Evolutionary conservation across 2,329 filamentous ascomycete species (phyloP), one percentile per base, ranked within the genome.

Genomic region (Orbilia javanica): DNA sequence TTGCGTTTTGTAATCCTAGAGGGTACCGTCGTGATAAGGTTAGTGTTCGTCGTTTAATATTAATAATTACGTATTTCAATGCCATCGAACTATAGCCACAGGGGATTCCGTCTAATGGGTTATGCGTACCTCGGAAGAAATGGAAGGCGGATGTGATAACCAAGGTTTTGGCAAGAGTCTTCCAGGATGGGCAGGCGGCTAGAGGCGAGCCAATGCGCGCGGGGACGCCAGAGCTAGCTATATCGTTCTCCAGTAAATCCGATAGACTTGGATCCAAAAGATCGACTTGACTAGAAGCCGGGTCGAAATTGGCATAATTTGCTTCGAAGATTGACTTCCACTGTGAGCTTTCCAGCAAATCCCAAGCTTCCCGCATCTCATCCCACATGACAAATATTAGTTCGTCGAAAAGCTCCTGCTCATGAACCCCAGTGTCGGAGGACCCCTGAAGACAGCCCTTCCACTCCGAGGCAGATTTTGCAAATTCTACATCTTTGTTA

Each of bases 401-500:
- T 25, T 66, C 44, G 13, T 66, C 62, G n/a, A 50, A 66, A 34
- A 66, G 29, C 25, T 39, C 44, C 8, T 52, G 62, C 20, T 66
- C 62, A 22, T 22, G 13, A 25, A 66, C 31, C 1, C 62, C 62
- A 3, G 42, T 10, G 8, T 52, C 27, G 1, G 62, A 52, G 4
- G 52, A 5, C n/a, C 20, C 44, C 5, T 39, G 62, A 13, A 66
- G 62, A 25, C 62, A 66, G 3, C 27, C 42, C 29, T 66, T 66
- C 42, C 42, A 66, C 25, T 66, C 62, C 25, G 44, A 18, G 4
- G 39, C 62, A 11, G 62, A 66, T 8, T 52, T 50, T 6, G 44
- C 62, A 27, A 66, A 66, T 15, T 50, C 44, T 6, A 15, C 1
- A 20, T 62, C 31, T 1, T 18, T 22, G 1, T n/a, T 31, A 5